Percentiles rank a stretch among this genome's conserved stretches.
These are phyloP conservation scores for Malbranchea zuffiana DNA, from an alignment of 2,329 filamentous ascomycete genomes.

Conservation along the genomic window DNA sequence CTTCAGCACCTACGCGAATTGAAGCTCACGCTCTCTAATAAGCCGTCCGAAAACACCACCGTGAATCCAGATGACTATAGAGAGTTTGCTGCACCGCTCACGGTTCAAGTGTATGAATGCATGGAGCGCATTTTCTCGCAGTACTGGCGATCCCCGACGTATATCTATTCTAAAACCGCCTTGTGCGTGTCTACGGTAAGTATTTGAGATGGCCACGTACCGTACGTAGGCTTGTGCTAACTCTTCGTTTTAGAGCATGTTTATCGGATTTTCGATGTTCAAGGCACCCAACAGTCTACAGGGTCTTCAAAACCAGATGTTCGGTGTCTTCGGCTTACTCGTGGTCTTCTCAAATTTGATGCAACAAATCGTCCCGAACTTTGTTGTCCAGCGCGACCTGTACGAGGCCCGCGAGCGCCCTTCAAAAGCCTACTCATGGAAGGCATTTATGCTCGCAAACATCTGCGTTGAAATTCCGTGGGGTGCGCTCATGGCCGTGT, in stretches of 20 bases:
- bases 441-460: conserved; percentile 59
- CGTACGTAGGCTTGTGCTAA: no score
- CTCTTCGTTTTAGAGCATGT: conserved; percentile 42
- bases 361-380: conserved; percentile 48
- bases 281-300: conserved; percentile 61
- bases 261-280: conserved; percentile 77
- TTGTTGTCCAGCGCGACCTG: conserved; percentile 46
- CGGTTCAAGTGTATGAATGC: conserved; percentile 55
- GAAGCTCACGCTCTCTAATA: conserved; percentile 34
- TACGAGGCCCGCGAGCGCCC: conserved; percentile 52
- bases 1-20: conserved; percentile 37
- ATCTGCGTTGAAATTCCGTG: conserved; percentile 61
- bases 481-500: conserved; percentile 48
- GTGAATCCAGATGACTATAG: conserved; percentile 30
- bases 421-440: conserved; percentile 63
- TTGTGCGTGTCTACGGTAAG: no score
- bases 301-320: conserved; percentile 83
- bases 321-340: conserved; percentile 72
- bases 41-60: conserved; percentile 23
- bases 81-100: conserved; percentile 71
- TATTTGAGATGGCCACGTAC: no score
- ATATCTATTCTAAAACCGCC: conserved; percentile 72
- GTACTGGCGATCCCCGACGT: conserved; percentile 80
- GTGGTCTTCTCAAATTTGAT: conserved; percentile 59
- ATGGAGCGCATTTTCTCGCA: conserved; percentile 70